phyloP scores from a whole-genome alignment of 495 filamentous ascomycete species.

The Stereocaulon alpinum region DNA sequence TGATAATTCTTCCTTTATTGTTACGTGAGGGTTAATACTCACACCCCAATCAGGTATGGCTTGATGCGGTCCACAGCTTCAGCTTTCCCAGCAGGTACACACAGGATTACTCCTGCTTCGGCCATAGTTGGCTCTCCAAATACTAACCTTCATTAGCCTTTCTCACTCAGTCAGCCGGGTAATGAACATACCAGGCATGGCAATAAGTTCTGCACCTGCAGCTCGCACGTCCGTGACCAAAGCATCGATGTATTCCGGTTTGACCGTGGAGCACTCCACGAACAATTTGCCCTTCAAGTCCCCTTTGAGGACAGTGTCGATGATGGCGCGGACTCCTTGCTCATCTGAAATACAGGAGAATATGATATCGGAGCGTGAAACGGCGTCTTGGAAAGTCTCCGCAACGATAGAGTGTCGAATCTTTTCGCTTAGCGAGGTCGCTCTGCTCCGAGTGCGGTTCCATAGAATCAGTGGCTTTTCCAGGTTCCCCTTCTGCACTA shows the following conservation, averaged over 20 bases:
- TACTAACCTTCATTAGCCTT: slow-evolving; percentile 9
- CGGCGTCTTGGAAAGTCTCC: slow-evolving; percentile 51
- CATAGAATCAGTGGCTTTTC: slow-evolving; percentile 60
- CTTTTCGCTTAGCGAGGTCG: slow-evolving; percentile 43
- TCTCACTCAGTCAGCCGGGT: neutral
- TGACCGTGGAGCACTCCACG: slow-evolving; percentile 80
- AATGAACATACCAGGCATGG: slow-evolving; percentile 40
- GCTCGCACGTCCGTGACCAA: slow-evolving; percentile 20
- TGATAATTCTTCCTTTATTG: too few species aligned
- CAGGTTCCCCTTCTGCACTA: slow-evolving; percentile 65
- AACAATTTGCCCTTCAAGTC: slow-evolving; percentile 60
- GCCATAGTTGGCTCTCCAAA: slow-evolving; percentile 20
- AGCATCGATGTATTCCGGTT: slow-evolving; percentile 67
- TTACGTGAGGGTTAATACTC: neutral
- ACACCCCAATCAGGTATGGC: slow-evolving; percentile 66
- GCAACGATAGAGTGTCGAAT: slow-evolving; percentile 51
- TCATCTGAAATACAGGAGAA: slow-evolving; percentile 82
- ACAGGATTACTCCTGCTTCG: slow-evolving; percentile 59
- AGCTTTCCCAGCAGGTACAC: slow-evolving; percentile 60
- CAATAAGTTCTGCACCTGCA: slow-evolving; percentile 60
- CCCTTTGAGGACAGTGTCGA: slow-evolving; percentile 28
- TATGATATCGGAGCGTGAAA: slow-evolving; percentile 61
- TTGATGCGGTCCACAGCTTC: slow-evolving; percentile 49
- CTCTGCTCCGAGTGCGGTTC: slow-evolving; percentile 62
- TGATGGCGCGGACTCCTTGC: slow-evolving; percentile 48